Evolutionary conservation across 192 early-diverging fungal genomes (phyloP), one percentile per base, ranked within the genome.

Genomic region (Podochytrium sp.): DNA sequence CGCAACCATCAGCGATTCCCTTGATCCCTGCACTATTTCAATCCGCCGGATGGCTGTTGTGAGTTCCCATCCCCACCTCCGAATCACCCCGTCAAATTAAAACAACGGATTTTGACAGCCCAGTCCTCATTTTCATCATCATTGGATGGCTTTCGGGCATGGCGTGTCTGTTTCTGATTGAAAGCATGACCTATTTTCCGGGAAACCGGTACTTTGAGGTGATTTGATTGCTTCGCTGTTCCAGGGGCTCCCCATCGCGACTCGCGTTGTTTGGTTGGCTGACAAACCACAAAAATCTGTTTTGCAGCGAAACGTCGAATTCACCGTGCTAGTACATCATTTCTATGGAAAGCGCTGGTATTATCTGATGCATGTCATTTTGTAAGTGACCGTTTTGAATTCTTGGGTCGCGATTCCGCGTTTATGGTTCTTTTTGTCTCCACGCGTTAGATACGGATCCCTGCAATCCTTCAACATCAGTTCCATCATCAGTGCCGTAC

Each of bases 191-290:
- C 6, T 81, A 82, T 55, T 86, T 92, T 73, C 83, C 85, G 0
- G 91, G 90, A 25, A 92, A 92, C 75, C 87, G 90, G 43, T 80
- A 79, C 57, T 89, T 91, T 59, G 89, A 92, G 65, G 89, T 87
- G 40, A 58, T 7, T 47, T 47, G 10, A n/a, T n/a, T n/a, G n/a
- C n/a, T n/a, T n/a, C n/a, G n/a, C n/a, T n/a, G n/a, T n/a, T n/a
- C n/a, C n/a, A n/a, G n/a, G n/a, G n/a, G n/a, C n/a, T n/a, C n/a
- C n/a, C n/a, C n/a, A n/a, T n/a, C n/a, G n/a, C n/a, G n/a, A n/a
- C n/a, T n/a, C n/a, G n/a, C n/a, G n/a, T n/a, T n/a, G n/a, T n/a
- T n/a, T n/a, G 60, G 27, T n/a, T n/a, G n/a, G n/a, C n/a, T n/a
- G n/a, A n/a, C n/a, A n/a, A n/a, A n/a, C n/a, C 29, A 34, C 7